Evolutionary conservation across 345 rosid species (phyloP).

Genomic region (Citrus australasica): DNA sequence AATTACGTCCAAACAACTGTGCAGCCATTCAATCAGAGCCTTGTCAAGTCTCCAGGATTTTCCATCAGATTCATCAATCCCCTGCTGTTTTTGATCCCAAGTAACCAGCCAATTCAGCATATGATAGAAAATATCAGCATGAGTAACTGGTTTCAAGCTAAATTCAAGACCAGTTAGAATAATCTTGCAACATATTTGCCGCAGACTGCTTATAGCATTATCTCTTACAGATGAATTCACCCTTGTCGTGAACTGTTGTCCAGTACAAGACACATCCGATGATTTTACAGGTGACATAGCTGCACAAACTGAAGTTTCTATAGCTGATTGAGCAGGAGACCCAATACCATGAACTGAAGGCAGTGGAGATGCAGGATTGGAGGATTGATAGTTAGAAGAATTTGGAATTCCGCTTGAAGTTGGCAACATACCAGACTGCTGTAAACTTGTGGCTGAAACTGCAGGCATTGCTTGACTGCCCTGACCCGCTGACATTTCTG

Average conservation of each 20-base stretch:
- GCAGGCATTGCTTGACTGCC: slow-evolving; percentile 52
- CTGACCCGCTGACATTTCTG: slow-evolving; percentile 64
- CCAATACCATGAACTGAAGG: slow-evolving; percentile 73
- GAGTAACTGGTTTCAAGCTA: slow-evolving; percentile 80
- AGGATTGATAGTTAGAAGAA: slow-evolving; percentile 58
- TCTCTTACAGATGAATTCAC: slow-evolving; percentile 48
- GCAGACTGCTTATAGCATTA: slow-evolving; percentile 64
- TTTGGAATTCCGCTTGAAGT: slow-evolving; percentile 44
- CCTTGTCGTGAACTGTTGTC: slow-evolving; percentile 45
- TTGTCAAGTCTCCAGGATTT: slow-evolving; percentile 70
- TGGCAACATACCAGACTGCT: slow-evolving; percentile 57
- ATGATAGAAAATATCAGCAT: slow-evolving; percentile 70
- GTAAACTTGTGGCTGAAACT: slow-evolving; percentile 50
- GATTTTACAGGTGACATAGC: slow-evolving; percentile 58
- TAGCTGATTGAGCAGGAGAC: slow-evolving; percentile 66
- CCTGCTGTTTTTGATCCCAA: slow-evolving; percentile 88
- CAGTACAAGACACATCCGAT: slow-evolving; percentile 46
- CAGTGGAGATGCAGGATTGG: slow-evolving; percentile 60
- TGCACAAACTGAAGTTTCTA: slow-evolving; percentile 56
- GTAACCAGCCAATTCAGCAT: slow-evolving; percentile 90
- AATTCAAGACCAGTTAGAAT: slow-evolving; percentile 68
- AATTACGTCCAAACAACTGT: slow-evolving; percentile 89
- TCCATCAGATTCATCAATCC: slow-evolving; percentile 57
- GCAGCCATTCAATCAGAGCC: slow-evolving; percentile 80
- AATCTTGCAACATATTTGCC: slow-evolving; percentile 88